Conservation (phyloP, 2,329 filamentous ascomycete species). For the Didymellaceae sp. region DNA sequence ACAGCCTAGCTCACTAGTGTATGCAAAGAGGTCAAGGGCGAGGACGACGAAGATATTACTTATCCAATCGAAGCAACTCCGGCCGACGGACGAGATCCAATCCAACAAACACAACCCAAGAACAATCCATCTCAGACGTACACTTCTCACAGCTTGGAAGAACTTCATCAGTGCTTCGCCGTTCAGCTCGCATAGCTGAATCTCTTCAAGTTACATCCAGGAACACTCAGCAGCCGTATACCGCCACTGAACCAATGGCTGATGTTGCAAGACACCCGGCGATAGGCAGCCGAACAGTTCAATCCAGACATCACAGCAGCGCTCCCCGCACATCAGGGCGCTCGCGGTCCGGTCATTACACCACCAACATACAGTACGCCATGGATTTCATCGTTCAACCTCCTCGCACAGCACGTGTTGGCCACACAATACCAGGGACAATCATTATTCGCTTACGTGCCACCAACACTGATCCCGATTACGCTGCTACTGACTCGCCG, state of each 20-base stretch:
- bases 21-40: slow-evolving; percentile 47
- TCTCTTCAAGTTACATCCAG: slow-evolving; percentile 36
- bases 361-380: slow-evolving; percentile 43
- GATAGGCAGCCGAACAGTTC: slow-evolving; percentile 40
- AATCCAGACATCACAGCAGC: slow-evolving; percentile 37
- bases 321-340: slow-evolving; percentile 29
- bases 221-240: slow-evolving; percentile 21
- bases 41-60: slow-evolving; percentile 46
- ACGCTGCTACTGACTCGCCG: slow-evolving; percentile 41
- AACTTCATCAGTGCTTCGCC: slow-evolving; percentile 34
- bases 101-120: slow-evolving; percentile 20
- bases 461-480: slow-evolving; percentile 39
- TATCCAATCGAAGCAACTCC: slow-evolving; percentile 35
- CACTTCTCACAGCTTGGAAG: slow-evolving; percentile 24
- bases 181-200: slow-evolving; percentile 43
- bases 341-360: slow-evolving; percentile 34
- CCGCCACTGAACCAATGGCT: slow-evolving; percentile 40
- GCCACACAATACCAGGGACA: slow-evolving; percentile 39
- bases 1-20: slow-evolving; percentile 12
- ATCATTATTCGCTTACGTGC: slow-evolving; percentile 45
- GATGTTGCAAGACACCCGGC: slow-evolving; percentile 47
- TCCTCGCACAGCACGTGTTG: slow-evolving; percentile 41
- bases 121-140: slow-evolving; percentile 21
- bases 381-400: slow-evolving; percentile 51
- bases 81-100: slow-evolving; percentile 36